Percentiles rank a stretch among this genome's conserved stretches.
Conservation (phyloP, 1,284 basidiomycete genomes). For the Inonotus obliquus region DNA sequence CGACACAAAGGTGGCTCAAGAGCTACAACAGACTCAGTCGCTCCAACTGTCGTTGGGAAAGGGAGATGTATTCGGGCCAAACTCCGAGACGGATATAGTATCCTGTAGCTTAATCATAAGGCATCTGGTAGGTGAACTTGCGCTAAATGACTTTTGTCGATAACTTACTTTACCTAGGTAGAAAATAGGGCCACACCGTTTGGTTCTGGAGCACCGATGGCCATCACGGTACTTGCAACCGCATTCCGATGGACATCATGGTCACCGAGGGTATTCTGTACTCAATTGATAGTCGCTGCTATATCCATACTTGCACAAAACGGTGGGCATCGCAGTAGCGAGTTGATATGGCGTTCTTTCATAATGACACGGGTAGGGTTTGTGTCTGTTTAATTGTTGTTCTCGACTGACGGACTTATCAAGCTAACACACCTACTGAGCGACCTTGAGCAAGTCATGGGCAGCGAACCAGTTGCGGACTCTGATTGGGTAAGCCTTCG, state of each 20-base stretch:
- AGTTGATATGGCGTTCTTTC: conserved; percentile 62
- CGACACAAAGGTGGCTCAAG: conserved; percentile 58
- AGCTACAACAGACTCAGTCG: conserved; percentile 63
- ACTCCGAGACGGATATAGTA: conserved; percentile 57
- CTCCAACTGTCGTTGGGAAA: conserved; percentile 55
- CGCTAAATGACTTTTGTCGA: background rate
- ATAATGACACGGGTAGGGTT: conserved; percentile 60
- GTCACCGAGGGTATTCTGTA: conserved; percentile 63
- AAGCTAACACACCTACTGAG: conserved; percentile 60
- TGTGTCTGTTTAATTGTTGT: background rate
- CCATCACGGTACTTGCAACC: conserved; percentile 52
- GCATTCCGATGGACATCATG: conserved; percentile 61
- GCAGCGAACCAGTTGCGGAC: conserved; percentile 43
- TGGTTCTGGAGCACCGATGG: conserved; percentile 53
- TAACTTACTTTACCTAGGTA: conserved; percentile 38
- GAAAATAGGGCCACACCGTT: conserved; percentile 51
- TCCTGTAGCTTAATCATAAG: conserved; percentile 57
- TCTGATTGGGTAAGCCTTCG: conserved; percentile 49
- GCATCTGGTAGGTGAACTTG: conserved; percentile 44
- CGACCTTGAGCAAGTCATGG: conserved; percentile 49
- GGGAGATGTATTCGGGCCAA: conserved; percentile 48
- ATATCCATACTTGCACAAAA: conserved; percentile 57
- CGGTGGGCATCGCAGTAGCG: conserved; percentile 29
- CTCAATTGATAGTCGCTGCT: conserved; percentile 58
- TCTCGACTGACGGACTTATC: background rate